Conservation (phyloP, 805 yeast species). For the Candida arabinofermentans region DNA sequence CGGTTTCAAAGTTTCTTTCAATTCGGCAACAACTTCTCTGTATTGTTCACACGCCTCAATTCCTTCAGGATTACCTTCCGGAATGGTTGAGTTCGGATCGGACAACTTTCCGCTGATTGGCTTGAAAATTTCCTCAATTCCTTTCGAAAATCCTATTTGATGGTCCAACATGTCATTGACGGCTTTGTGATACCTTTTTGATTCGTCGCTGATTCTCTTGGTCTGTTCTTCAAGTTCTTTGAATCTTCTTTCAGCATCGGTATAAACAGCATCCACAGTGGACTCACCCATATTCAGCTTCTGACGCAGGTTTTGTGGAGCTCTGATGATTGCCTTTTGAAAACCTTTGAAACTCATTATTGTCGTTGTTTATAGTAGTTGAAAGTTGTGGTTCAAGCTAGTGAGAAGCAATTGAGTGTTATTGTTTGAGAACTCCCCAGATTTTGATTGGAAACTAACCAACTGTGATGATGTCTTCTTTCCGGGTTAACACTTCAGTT, state of each 20-base stretch:
- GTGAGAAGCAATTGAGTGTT: not conserved
- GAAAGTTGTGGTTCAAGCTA: not conserved
- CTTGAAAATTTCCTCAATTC: constrained; percentile 92
- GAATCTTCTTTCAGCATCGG: constrained; percentile 95
- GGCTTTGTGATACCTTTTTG: constrained; percentile 84
- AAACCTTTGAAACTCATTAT: constrained; percentile 85
- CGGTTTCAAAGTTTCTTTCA: constrained; percentile 83
- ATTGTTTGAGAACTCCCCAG: not conserved
- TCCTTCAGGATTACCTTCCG: constrained; percentile 96
- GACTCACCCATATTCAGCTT: constrained; percentile 83
- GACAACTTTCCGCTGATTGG: constrained; percentile 91
- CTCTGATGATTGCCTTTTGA: constrained; percentile 74
- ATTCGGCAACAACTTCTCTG: constrained; percentile 78
- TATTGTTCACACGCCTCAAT: constrained; percentile 92
- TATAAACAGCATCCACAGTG: constrained; percentile 83
- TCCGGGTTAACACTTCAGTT: no score
- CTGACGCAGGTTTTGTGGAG: constrained; percentile 89
- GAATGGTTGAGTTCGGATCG: constrained; percentile 80
- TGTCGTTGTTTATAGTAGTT: no score
- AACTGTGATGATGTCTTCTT: no score
- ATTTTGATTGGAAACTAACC: no score
- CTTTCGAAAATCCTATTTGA: constrained; percentile 92
- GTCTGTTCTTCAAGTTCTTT: constrained; percentile 88
- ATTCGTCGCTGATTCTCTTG: constrained; percentile 82
- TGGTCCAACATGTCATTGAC: constrained; percentile 91